Evolutionary conservation across 1,139 yeast species (phyloP).

Genomic region (Sugiyamaella castrensis): DNA sequence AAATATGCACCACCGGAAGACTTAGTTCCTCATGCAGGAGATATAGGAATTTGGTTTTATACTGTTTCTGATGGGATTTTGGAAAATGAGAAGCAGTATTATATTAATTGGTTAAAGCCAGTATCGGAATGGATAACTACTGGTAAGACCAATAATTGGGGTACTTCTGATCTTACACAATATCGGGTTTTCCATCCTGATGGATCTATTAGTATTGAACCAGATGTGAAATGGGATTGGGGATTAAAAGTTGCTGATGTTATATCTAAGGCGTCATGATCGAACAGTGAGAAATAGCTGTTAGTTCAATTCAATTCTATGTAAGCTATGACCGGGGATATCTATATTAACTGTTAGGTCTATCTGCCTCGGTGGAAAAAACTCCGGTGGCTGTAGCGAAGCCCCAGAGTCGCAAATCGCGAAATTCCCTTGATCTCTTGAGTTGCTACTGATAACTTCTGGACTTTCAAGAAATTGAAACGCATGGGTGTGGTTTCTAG

Average conservation of each 20-base stretch:
- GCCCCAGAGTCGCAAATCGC: no score
- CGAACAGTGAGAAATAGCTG: no score
- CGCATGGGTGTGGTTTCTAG: no score
- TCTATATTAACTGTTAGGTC: no score
- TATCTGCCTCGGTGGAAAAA: no score
- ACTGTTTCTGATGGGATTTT: conserved; percentile 30
- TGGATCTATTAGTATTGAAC: conserved; percentile 30
- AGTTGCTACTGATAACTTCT: no score
- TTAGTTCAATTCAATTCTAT: no score
- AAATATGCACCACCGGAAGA: conserved; percentile 30
- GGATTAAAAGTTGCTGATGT: conserved; percentile 35
- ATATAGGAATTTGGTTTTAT: conserved; percentile 38
- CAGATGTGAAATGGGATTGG: conserved; percentile 40
- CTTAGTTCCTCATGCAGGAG: conserved; percentile 39
- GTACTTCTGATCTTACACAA: conserved; percentile 26
- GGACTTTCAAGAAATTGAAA: no score
- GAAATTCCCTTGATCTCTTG: no score
- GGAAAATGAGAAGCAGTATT: conserved; percentile 29
- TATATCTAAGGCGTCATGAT: background rate
- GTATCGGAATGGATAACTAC: conserved; percentile 31
- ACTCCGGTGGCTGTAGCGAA: no score
- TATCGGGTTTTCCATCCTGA: conserved; percentile 31
- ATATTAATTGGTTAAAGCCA: conserved; percentile 33
- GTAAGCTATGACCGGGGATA: no score
- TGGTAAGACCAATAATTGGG: conserved; percentile 31